phyloP scores from a whole-genome alignment of 2,329 filamentous ascomycete genomes.

The Tolypocladium cylindrosporum region DNA sequence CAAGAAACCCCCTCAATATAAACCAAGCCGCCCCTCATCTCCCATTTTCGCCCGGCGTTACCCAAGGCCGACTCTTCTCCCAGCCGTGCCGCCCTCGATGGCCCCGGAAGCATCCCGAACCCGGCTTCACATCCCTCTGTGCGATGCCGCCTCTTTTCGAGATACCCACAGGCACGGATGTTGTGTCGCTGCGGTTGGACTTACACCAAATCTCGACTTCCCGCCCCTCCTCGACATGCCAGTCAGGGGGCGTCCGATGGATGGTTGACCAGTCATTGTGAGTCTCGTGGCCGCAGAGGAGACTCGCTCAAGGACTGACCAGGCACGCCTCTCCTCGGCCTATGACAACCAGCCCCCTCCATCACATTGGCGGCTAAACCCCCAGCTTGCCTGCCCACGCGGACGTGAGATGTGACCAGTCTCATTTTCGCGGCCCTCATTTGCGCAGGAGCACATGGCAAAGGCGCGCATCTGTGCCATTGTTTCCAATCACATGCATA shows the following conservation, averaged over 20 bases:
- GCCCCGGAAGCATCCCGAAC: neutral
- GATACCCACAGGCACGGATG: neutral
- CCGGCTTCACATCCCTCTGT: neutral
- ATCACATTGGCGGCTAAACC: neutral
- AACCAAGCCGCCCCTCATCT: neutral
- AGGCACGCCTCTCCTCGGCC: neutral
- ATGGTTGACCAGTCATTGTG: neutral
- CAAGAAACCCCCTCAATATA: neutral
- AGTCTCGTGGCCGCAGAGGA: neutral
- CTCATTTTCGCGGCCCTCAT: neutral
- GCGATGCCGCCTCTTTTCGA: neutral
- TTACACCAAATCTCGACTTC: neutral
- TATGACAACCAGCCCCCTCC: neutral
- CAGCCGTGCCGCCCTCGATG: neutral
- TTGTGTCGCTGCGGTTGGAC: neutral
- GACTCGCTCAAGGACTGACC: neutral
- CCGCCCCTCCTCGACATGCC: neutral
- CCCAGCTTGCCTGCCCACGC: neutral
- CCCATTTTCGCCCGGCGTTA: slow-evolving; percentile 1
- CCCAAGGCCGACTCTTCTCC: neutral
- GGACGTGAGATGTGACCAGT: slow-evolving; percentile 2
- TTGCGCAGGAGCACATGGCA: neutral
- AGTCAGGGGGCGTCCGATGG: neutral
- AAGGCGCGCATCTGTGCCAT: neutral
- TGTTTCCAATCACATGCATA: neutral